phyloP scores from a whole-genome alignment of 768 basidiomycete genomes.

The Leccinellum albellum region DNA sequence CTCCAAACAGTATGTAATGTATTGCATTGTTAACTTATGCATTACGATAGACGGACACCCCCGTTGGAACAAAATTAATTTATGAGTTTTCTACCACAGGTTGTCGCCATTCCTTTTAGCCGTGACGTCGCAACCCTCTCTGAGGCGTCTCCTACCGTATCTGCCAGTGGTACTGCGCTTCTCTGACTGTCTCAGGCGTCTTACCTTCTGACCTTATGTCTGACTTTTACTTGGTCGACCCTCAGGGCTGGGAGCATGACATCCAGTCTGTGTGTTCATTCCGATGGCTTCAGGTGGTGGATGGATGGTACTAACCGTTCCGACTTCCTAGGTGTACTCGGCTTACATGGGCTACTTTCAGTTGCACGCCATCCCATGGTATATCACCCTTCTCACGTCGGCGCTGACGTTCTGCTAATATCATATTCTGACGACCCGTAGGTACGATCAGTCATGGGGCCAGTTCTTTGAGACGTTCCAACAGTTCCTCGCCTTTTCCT shows the following conservation, averaged over 20 bases:
- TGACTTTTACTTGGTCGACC: constrained; percentile 71
- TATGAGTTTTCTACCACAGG: constrained; percentile 10
- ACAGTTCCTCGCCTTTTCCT: constrained; percentile 75
- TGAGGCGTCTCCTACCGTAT: too few relatives aligned
- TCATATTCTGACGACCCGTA: constrained; percentile 20
- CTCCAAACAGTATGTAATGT: constrained; percentile 14
- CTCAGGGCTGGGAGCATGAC: constrained; percentile 77
- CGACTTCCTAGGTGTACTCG: constrained; percentile 50
- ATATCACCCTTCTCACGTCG: neutral
- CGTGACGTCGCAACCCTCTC: neutral
- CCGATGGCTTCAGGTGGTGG: neutral
- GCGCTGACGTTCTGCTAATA: neutral
- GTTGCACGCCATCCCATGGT: constrained; percentile 66
- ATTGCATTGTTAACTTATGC: constrained; percentile 13
- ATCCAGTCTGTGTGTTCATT: constrained; percentile 60
- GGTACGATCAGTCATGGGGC: constrained; percentile 82
- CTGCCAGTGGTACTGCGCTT: neutral
- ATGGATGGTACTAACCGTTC: neutral
- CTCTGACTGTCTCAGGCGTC: neutral
- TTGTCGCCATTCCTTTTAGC: neutral
- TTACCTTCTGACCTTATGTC: constrained; percentile 38
- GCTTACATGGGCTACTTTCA: constrained; percentile 82
- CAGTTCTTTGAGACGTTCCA: constrained; percentile 76
- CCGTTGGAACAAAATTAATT: constrained; percentile 10
- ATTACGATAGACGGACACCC: constrained; percentile 8